phyloP scores from a whole-genome alignment of 2,329 filamentous ascomycete species.

The Aureobasidium sp. region DNA sequence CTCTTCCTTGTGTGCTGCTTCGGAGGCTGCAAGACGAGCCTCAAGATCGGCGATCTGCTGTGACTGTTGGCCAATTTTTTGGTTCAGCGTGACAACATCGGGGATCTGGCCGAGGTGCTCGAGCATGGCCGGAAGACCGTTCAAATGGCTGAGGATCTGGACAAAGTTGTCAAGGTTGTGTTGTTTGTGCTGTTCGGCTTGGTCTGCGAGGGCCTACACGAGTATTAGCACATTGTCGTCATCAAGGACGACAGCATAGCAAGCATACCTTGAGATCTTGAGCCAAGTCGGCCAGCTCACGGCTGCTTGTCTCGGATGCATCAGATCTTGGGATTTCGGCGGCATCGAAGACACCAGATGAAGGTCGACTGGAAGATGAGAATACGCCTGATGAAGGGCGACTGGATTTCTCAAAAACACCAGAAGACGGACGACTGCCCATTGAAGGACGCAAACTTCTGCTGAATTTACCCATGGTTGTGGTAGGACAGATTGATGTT shows the following conservation, averaged over 20 bases:
- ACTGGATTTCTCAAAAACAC: conserved; percentile 1
- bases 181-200: conserved; percentile 9
- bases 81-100: background rate
- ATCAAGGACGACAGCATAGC: no score
- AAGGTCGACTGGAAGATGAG: conserved; percentile 4
- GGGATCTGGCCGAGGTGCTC: conserved; percentile 9
- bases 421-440: background rate
- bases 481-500: background rate
- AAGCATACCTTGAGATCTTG: conserved; percentile 8
- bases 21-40: conserved; percentile 1
- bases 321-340: background rate
- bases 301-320: background rate
- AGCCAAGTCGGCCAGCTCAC: conserved; percentile 2
- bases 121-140: conserved; percentile 9
- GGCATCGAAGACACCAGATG: background rate
- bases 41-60: conserved; percentile 12
- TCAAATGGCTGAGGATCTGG: conserved; percentile 6
- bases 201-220: conserved; percentile 5
- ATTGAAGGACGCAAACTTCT: conserved; percentile 12
- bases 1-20: background rate
- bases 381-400: conserved; percentile 6
- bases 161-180: conserved; percentile 13
- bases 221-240: background rate
- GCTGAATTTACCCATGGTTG: conserved; percentile 10
- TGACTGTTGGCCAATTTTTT: conserved; percentile 3